Conservation (phyloP, 202 grass and related monocot genomes). For the Dendrocalamus latiflorus region DNA sequence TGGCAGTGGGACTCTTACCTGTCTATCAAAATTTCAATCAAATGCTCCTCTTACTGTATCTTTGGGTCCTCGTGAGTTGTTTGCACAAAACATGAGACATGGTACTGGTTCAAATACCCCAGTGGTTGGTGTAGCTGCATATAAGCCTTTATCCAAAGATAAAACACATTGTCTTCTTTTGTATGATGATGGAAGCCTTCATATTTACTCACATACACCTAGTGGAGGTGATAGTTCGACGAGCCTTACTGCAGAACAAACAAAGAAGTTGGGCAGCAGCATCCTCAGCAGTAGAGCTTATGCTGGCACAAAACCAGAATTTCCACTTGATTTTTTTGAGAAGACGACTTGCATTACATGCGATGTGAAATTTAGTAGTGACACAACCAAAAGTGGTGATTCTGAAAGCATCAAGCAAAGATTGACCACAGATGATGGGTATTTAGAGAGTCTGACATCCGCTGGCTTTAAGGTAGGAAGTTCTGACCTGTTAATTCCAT, state of each 20-base stretch:
- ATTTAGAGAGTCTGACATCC: slow-evolving; percentile 65
- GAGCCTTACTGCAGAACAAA: slow-evolving; percentile 65
- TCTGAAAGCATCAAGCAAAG: slow-evolving; percentile 91
- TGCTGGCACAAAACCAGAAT: slow-evolving; percentile 66
- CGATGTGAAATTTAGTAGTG: slow-evolving; percentile 80
- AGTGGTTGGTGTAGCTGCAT: slow-evolving; percentile 83
- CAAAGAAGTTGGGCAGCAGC: slow-evolving; percentile 76
- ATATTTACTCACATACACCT: slow-evolving; percentile 76
- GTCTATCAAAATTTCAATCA: slow-evolving; percentile 68
- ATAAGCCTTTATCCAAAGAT: slow-evolving; percentile 98
- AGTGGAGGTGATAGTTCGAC: slow-evolving; percentile 49
- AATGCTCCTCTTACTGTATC: slow-evolving; percentile 66
- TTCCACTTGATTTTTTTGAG: slow-evolving; percentile 97
- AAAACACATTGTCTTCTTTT: slow-evolving; percentile 89
- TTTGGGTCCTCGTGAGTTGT: slow-evolving; percentile 56
- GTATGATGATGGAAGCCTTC: slow-evolving; percentile 97
- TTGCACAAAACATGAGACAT: slow-evolving; percentile 81
- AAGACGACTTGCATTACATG: slow-evolving; percentile 77
- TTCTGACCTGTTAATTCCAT: slow-evolving; percentile 9
- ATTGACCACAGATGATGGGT: slow-evolving; percentile 80
- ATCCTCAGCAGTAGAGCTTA: slow-evolving; percentile 79
- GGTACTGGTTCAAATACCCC: slow-evolving; percentile 52
- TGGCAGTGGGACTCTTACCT: slow-evolving; percentile 81
- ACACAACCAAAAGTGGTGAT: slow-evolving; percentile 75
- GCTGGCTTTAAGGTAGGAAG: slow-evolving; percentile 81